Base-by-base conservation (phyloP, 2,329 filamentous ascomycete genomes). In the Emergomyces pasteurianus region DNA sequence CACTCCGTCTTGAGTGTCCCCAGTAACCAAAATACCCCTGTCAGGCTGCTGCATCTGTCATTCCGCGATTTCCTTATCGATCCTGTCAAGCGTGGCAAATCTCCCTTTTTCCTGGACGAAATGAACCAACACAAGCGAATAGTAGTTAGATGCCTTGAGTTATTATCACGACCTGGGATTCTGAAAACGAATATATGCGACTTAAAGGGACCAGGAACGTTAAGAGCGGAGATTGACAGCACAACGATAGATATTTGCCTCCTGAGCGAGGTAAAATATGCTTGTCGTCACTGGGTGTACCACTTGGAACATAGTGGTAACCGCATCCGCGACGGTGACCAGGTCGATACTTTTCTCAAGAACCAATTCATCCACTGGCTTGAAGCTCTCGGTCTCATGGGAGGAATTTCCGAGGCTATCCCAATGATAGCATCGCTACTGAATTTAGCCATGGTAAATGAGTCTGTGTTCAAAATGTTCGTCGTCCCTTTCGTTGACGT, bases 21-120 rank as follows among this genome's bases (percentile, higher is more conserved):
- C 0, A 18, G 42, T 6, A 47, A 61, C 16, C 12, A n/a, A 1
- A n/a, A 60, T 34, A 14, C 10, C 16, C 65, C 67, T 14, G 53
- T 68, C 14, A 42, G 63, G 28, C 40, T 71, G 5, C 61, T 70
- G 16, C 68, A 71, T 62, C 62, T 67, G 58, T 73, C 70, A 57
- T 73, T 74, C 55, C 67, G 68, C 54, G 69, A 73, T 62, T 72
- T 69, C 58, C 67, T 72, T 18, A 61, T 72, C 21, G 60, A 67
- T 54, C 18, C 47, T 5, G 34, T 64, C 26, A 69, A 64, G 62
- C 58, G 56, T 34, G 61, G 60, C 14, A 58, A 3, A 43, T 50
- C 50, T 61, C 58, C 63, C 26, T 71, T 69, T 53, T 65, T 70
- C 10, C 58, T 70, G 14, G 62, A 68, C 47, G 55, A 50, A 21